Evolutionary conservation across 2,329 filamentous ascomycete species (phyloP).

Genomic region (Elsinoe fawcettii): DNA sequence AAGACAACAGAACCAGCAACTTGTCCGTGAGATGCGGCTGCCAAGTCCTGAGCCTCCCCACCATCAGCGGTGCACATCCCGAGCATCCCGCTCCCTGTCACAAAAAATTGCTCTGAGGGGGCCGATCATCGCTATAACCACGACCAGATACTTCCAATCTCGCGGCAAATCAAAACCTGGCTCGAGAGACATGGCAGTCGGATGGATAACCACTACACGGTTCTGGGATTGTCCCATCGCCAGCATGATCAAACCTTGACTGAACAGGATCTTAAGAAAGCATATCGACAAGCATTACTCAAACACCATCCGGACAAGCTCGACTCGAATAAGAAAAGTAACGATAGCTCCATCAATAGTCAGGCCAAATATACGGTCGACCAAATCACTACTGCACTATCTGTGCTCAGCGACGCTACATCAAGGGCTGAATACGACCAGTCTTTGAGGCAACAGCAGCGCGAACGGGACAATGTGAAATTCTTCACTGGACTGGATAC

Average conservation of each 20-base stretch:
- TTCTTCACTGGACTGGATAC: slow-evolving; percentile 47
- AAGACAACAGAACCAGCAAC: no score
- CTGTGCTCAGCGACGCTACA: slow-evolving; percentile 40
- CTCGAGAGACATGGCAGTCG: slow-evolving; percentile 53
- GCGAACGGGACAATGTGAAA: slow-evolving; percentile 18
- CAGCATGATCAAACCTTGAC: slow-evolving; percentile 20
- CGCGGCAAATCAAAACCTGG: slow-evolving; percentile 37
- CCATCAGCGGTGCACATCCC: not conserved
- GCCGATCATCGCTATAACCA: not conserved
- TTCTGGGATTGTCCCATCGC: slow-evolving; percentile 24
- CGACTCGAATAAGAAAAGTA: not conserved
- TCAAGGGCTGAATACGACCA: slow-evolving; percentile 44
- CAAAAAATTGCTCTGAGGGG: not conserved
- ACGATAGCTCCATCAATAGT: not conserved
- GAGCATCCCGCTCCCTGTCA: not conserved
- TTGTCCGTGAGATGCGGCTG: not conserved
- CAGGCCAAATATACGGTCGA: slow-evolving; percentile 41
- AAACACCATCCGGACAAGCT: slow-evolving; percentile 53
- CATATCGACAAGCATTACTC: slow-evolving; percentile 51
- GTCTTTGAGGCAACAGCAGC: slow-evolving; percentile 27
- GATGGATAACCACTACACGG: slow-evolving; percentile 25
- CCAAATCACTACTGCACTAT: slow-evolving; percentile 52
- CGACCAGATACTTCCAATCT: not conserved
- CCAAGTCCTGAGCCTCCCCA: not conserved
- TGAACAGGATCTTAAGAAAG: slow-evolving; percentile 39